phyloP scores from a whole-genome alignment of 495 filamentous ascomycete species.

The Penicillium coprophilum region DNA sequence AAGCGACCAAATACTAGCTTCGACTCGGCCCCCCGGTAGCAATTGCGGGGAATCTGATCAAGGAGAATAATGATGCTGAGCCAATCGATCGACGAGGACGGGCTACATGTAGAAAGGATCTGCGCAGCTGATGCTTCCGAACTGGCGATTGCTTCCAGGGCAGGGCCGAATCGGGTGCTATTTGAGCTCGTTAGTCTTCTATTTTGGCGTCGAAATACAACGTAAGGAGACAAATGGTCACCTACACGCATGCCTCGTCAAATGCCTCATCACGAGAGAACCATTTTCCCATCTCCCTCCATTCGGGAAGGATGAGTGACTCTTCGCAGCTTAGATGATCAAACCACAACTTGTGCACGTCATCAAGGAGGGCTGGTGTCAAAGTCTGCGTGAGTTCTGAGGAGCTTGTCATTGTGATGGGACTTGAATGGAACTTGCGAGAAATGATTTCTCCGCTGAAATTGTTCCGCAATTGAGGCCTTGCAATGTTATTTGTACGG shows the following conservation, averaged over 20 bases:
- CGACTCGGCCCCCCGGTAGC: conserved; percentile 31
- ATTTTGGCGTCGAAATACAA: background rate
- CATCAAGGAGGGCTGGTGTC: conserved; percentile 23
- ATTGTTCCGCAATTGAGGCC: background rate
- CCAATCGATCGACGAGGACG: conserved; percentile 23
- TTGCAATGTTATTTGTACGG: background rate
- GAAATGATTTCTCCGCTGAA: background rate
- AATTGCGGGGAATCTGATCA: conserved; percentile 37
- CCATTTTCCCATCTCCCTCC: conserved; percentile 27
- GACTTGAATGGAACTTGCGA: conserved; percentile 12
- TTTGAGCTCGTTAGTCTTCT: conserved; percentile 4
- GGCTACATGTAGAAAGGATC: conserved; percentile 25
- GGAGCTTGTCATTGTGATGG: conserved; percentile 5
- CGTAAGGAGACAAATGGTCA: background rate
- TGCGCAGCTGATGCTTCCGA: conserved; percentile 19
- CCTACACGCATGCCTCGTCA: conserved; percentile 33
- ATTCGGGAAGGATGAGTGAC: conserved; percentile 19
- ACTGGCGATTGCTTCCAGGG: conserved; percentile 25
- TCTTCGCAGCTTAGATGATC: conserved; percentile 19
- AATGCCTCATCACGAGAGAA: conserved; percentile 29
- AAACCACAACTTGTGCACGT: conserved; percentile 30
- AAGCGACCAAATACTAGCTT: conserved; percentile 32
- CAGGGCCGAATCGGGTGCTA: conserved; percentile 30
- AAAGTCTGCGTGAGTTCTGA: conserved; percentile 21
- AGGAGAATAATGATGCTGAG: conserved; percentile 29